Evolutionary conservation across 2,329 filamentous ascomycete species (phyloP).

Genomic region (Capronia epimyces): DNA sequence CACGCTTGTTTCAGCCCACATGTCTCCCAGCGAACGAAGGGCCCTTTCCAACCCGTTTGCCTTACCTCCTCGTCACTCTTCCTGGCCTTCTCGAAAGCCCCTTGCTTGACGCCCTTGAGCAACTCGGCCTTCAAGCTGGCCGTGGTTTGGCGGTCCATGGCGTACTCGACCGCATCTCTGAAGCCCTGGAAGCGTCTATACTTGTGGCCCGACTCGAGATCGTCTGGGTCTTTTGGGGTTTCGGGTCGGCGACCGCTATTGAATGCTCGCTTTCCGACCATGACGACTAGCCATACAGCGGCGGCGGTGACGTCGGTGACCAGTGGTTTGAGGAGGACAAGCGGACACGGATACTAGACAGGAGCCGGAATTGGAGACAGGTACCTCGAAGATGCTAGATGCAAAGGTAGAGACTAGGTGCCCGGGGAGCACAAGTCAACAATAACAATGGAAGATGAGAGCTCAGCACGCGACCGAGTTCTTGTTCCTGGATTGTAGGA

Average conservation of each 20-base stretch:
- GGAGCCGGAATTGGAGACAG: no score
- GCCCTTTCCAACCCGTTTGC: no score
- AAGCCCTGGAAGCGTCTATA: constrained; percentile 34
- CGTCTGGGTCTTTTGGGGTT: constrained; percentile 21
- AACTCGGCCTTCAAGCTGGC: constrained; percentile 48
- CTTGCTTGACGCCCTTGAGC: constrained; percentile 43
- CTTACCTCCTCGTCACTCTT: constrained; percentile 49
- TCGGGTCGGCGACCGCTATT: constrained; percentile 7
- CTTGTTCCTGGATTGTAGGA: no score
- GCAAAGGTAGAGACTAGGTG: no score
- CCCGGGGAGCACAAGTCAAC: no score
- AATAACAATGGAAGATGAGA: no score
- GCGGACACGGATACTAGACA: not conserved
- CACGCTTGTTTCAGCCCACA: not conserved
- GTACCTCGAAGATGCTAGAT: no score
- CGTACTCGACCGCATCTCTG: constrained; percentile 45
- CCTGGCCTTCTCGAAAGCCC: constrained; percentile 46
- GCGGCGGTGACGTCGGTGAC: no score
- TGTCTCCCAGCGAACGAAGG: no score
- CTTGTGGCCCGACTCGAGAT: constrained; percentile 28
- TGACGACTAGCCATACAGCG: no score
- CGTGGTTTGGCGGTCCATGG: constrained; percentile 43
- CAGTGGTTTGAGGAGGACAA: not conserved
- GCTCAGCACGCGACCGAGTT: no score
- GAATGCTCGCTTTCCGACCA: constrained; percentile 22